A percentile compares a stretch with the other conserved stretches of the same genome.
These are phyloP conservation scores for Platanthera guangdongensis DNA, from an alignment of 106 monocot genomes.

Conservation along the genomic window DNA sequence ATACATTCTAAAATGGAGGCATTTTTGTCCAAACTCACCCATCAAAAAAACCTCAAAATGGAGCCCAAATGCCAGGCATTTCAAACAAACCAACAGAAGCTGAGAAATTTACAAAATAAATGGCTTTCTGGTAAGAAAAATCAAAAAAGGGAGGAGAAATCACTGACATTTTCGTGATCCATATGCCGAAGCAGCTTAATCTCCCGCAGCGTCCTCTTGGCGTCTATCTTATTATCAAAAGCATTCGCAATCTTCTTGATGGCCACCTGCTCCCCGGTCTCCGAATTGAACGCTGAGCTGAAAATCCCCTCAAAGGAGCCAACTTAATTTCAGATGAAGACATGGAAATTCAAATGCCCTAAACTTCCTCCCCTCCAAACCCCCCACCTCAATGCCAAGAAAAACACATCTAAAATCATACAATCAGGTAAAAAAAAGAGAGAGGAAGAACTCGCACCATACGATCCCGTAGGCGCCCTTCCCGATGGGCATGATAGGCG, in stretches of 20 bases:
- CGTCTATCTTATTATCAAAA: constrained; percentile 93
- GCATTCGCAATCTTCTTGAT: constrained; percentile 98
- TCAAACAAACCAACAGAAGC: too few species aligned
- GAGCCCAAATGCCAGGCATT: too few species aligned
- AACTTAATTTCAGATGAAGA: not conserved
- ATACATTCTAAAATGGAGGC: too few species aligned
- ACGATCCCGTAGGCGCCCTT: constrained; percentile 98
- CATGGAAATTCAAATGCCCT: not conserved
- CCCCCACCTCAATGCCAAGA: not conserved
- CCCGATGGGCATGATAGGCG: constrained; percentile 95
- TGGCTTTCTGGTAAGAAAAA: not conserved
- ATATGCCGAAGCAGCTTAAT: constrained; percentile 94
- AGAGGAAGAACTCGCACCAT: constrained; percentile 29
- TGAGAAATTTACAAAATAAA: too few species aligned
- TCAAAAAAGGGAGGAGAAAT: not conserved
- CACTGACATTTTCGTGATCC: constrained; percentile 96
- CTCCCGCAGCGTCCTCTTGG: constrained; percentile 92
- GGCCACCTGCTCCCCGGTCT: constrained; percentile 94
- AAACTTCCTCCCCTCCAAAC: not conserved
- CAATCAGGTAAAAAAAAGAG: not conserved
- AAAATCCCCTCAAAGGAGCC: constrained; percentile 2
- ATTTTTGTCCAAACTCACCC: too few species aligned
- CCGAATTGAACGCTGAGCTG: constrained; percentile 86
- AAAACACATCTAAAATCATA: not conserved
- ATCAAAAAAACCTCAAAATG: too few species aligned